A percentile compares a stretch with the other conserved stretches of the same genome.
phyloP scores from a whole-genome alignment of 208 protist genomes.

The Acanthamoeba healyi region DNA sequence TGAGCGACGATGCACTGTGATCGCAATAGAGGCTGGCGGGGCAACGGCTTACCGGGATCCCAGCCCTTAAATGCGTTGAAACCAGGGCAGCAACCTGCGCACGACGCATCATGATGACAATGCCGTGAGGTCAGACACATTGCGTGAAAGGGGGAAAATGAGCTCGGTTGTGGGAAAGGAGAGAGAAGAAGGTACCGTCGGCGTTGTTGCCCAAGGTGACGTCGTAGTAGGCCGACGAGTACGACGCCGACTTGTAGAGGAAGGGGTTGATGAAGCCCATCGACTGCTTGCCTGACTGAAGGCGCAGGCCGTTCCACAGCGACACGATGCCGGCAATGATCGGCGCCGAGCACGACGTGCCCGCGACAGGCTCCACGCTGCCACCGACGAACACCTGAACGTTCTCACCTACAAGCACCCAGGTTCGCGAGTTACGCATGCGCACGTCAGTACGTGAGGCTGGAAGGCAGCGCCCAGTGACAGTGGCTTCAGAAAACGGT shows the following conservation, averaged over 20 bases:
- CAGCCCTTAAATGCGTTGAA: conserved; percentile 66
- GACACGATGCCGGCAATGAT: conserved; percentile 63
- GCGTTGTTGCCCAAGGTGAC: conserved; percentile 84
- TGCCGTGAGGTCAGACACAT: not conserved
- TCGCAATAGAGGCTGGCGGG: too few species aligned
- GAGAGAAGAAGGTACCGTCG: conserved; percentile 1
- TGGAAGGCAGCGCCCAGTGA: not conserved
- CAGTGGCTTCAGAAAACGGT: not conserved
- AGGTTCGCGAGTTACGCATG: not conserved
- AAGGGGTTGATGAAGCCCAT: conserved; percentile 89
- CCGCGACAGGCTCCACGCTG: not conserved
- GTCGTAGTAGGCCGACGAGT: conserved; percentile 81
- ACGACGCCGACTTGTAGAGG: conserved; percentile 79
- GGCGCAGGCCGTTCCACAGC: conserved; percentile 32
- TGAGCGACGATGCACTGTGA: too few species aligned
- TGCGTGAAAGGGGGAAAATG: not conserved
- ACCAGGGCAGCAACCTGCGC: conserved; percentile 46
- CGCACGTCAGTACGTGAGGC: too few species aligned
- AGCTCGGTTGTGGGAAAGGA: not conserved
- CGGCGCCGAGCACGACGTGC: conserved; percentile 70
- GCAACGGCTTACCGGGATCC: conserved; percentile 64
- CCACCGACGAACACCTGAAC: conserved; percentile 53
- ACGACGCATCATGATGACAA: not conserved
- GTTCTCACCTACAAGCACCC: not conserved
- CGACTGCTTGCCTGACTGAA: conserved; percentile 76